These are phyloP conservation scores for Colletotrichum limetticola DNA, from an alignment of 2,329 filamentous ascomycete genomes.

Conservation along the genomic window DNA sequence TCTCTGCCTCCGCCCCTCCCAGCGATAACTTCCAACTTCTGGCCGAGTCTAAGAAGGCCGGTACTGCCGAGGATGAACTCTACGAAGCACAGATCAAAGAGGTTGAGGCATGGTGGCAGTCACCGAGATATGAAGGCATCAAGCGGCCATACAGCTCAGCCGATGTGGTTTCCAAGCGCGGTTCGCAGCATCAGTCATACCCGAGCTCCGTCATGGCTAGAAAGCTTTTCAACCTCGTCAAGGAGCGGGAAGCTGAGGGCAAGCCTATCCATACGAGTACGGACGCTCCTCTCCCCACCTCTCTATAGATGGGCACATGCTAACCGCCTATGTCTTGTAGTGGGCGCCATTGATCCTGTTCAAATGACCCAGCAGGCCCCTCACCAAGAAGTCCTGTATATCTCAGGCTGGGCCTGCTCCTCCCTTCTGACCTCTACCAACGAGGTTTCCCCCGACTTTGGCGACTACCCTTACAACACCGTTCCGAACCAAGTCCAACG, in stretches of 20 bases:
- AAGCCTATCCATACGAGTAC: conserved; percentile 93
- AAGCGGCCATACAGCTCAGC: conserved; percentile 90
- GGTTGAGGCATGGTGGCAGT: conserved; percentile 91
- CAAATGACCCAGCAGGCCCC: conserved; percentile 99
- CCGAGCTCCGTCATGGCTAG: conserved; percentile 94
- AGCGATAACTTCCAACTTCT: conserved; percentile 89
- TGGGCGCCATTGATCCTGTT: conserved; percentile 98
- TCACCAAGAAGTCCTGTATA: conserved; percentile 94
- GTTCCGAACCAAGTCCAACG: conserved; percentile 98
- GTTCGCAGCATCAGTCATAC: conserved; percentile 86
- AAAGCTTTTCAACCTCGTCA: conserved; percentile 91
- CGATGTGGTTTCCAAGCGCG: conserved; percentile 93
- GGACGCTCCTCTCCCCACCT: conserved; percentile 40
- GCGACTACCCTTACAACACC: conserved; percentile 99
- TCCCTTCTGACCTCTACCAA: conserved; percentile 93
- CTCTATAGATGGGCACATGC: background rate
- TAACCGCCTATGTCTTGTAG: conserved; percentile 53
- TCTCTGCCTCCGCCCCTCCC: conserved; percentile 46
- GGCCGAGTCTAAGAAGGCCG: conserved; percentile 79
- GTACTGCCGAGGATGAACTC: conserved; percentile 83
- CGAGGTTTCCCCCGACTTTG: conserved; percentile 97
- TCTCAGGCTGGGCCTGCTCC: conserved; percentile 98
- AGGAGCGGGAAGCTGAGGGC: conserved; percentile 79
- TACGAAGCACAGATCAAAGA: conserved; percentile 86
- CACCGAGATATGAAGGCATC: conserved; percentile 86